A percentile compares a stretch with the other conserved stretches of the same genome.
These are phyloP conservation scores for Stereocaulon alpinum DNA, from an alignment of 495 filamentous ascomycete species.

Conservation along the genomic window DNA sequence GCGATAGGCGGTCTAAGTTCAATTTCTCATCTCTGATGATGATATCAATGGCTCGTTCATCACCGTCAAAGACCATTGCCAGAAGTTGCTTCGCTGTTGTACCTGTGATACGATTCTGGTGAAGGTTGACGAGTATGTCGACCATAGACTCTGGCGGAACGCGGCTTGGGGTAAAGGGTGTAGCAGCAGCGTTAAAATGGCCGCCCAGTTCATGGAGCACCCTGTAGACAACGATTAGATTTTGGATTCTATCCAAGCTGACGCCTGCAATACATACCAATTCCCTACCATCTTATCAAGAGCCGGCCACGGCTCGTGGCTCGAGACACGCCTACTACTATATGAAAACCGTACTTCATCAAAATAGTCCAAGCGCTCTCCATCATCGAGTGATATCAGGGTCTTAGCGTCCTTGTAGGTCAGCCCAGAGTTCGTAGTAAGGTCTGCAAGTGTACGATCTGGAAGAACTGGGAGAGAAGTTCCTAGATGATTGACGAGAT, in stretches of 20 bases:
- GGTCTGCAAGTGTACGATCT: conserved; percentile 52
- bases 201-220: conserved; percentile 85
- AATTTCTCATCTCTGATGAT: conserved; percentile 58
- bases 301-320: background rate
- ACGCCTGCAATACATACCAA: conserved; percentile 17
- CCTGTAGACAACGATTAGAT: conserved; percentile 40
- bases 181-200: conserved; percentile 46
- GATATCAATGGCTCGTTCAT: conserved; percentile 41
- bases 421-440: conserved; percentile 52
- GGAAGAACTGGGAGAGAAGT: conserved; percentile 55
- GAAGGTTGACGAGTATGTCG: conserved; percentile 53
- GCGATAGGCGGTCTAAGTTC: conserved; percentile 48
- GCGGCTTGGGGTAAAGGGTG: conserved; percentile 41
- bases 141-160: conserved; percentile 54
- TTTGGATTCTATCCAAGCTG: background rate
- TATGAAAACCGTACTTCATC: conserved; percentile 42
- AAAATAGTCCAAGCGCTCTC: conserved; percentile 73
- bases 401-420: conserved; percentile 81
- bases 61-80: conserved; percentile 45
- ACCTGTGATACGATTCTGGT: conserved; percentile 60
- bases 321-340: background rate
- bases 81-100: conserved; percentile 67
- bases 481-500: conserved; percentile 53
- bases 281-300: conserved; percentile 22
- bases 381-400: conserved; percentile 65